Percentiles rank a stretch among this genome's conserved stretches.
Conservation (phyloP, 345 rosid genomes). For the Orychophragmus violaceus region DNA sequence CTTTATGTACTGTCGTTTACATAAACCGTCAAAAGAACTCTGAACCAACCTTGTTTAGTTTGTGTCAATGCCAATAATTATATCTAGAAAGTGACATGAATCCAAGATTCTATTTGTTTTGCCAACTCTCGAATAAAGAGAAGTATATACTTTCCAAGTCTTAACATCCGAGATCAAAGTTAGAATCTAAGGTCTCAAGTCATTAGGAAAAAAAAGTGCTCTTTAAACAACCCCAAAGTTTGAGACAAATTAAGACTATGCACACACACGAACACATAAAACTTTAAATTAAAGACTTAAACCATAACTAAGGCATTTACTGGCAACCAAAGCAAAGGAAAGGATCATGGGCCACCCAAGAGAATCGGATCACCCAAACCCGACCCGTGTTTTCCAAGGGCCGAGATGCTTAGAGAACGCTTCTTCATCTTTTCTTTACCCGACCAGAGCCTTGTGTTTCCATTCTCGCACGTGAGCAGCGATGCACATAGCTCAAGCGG, state of each 20-base stretch:
- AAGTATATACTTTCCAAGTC: background rate
- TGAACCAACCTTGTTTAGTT: background rate
- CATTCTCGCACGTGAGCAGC: slow-evolving; percentile 39
- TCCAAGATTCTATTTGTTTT: background rate
- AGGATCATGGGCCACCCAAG: slow-evolving; percentile 43
- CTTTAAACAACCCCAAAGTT: background rate
- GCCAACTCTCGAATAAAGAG: background rate
- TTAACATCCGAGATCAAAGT: background rate
- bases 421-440: slow-evolving; percentile 43
- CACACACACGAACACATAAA: background rate
- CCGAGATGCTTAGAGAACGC: slow-evolving; percentile 85
- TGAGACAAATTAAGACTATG: slow-evolving; percentile 14
- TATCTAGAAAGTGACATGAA: background rate
- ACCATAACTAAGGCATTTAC: background rate
- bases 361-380: slow-evolving; percentile 46
- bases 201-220: background rate
- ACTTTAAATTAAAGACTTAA: background rate
- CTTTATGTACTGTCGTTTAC: background rate
- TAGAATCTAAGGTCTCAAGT: background rate
- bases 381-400: slow-evolving; percentile 49
- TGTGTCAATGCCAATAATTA: background rate
- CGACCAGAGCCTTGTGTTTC: slow-evolving; percentile 25
- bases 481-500: slow-evolving; percentile 45
- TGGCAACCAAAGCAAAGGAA: background rate
- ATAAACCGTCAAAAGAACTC: background rate